Percentiles rank a stretch among this genome's conserved stretches.
Evolutionary conservation across 1,284 basidiomycete genomes (phyloP).

Genomic region (Moniliophthora roreri): DNA sequence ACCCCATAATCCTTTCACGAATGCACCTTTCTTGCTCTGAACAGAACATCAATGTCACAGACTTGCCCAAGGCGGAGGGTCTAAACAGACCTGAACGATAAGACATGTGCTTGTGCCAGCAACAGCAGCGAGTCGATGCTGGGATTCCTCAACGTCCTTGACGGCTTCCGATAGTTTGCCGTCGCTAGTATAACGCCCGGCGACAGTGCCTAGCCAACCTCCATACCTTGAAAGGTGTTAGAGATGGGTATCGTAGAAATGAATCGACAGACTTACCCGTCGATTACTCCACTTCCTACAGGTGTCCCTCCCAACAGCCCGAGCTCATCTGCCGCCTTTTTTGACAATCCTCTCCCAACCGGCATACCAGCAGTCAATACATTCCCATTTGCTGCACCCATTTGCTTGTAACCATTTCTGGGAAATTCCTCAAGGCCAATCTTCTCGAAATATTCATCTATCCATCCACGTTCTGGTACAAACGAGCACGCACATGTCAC

Average conservation of each 20-base stretch:
- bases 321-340: slow-evolving; percentile 80
- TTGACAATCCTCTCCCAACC: slow-evolving; percentile 83
- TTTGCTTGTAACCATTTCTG: slow-evolving; percentile 68
- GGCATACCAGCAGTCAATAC: slow-evolving; percentile 92
- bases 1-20: slow-evolving; percentile 95
- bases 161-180: slow-evolving; percentile 47
- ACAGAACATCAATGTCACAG: background rate
- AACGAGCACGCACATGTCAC: slow-evolving; percentile 97
- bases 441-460: slow-evolving; percentile 80
- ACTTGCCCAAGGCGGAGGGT: background rate
- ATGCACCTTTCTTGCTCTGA: slow-evolving; percentile 78
- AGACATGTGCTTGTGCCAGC: slow-evolving; percentile 98
- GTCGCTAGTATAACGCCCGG: slow-evolving; percentile 69
- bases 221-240: slow-evolving; percentile 67
- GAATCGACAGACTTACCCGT: slow-evolving; percentile 63
- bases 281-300: slow-evolving; percentile 93
- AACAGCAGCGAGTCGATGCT: slow-evolving; percentile 85
- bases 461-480: slow-evolving; percentile 87
- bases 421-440: slow-evolving; percentile 80
- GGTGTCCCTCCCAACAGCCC: slow-evolving; percentile 88
- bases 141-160: slow-evolving; percentile 72
- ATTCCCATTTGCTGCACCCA: slow-evolving; percentile 69
- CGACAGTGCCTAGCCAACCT: slow-evolving; percentile 98
- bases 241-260: background rate
- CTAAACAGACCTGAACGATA: slow-evolving; percentile 70